Base-by-base conservation (phyloP, 2,329 filamentous ascomycete genomes). In the Apiospora rasikravindrae region DNA sequence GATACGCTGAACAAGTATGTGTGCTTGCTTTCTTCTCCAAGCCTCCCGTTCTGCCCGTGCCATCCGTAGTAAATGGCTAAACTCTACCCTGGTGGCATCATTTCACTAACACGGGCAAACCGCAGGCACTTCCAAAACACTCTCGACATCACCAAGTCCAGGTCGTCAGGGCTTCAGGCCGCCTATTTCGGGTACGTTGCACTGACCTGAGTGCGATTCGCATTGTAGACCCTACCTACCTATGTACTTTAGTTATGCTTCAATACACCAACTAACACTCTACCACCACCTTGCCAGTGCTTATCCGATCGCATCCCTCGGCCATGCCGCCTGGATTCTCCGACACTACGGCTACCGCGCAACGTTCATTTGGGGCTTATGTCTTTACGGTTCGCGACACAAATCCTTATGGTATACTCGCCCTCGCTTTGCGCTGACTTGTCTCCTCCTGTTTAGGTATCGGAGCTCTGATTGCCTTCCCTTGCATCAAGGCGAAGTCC, bases 241-340 rank as follows among this genome's bases (percentile, higher is more conserved):
- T 14, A n/a, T n/a, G n/a, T n/a, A n/a, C n/a, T n/a, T n/a, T n/a
- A n/a, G n/a, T n/a, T n/a, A 13, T 8, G 13, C 16, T 69, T 37
- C 19, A 49, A 45, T 33, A 19, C 42, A 19, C 33, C n/a, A n/a
- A 29, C 66, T 47, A 22, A 42, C 22, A n/a, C 44, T 51, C 8
- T 24, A 73, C 76, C 70, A 77, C 51, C 19, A 19, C 64, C 7
- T 19, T 40, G 13, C 75, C 75, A 88, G 89, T 24, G 88, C 90
- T 16, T 93, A 94, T 77, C 92, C 92, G 24, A 85, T 94, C 67
- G 91, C 91, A 11, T 93, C 93, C 72, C 86, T 92, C 49, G 79
- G 79, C 26, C 78, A 85, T 70, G 89, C 91, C 24, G 91, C 91
- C 69, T 92, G 89, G 89, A 88, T 92, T 76, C 83, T 93, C 10